Base-by-base conservation (phyloP, 2,329 filamentous ascomycete species). In the Alternaria infectoria region DNA sequence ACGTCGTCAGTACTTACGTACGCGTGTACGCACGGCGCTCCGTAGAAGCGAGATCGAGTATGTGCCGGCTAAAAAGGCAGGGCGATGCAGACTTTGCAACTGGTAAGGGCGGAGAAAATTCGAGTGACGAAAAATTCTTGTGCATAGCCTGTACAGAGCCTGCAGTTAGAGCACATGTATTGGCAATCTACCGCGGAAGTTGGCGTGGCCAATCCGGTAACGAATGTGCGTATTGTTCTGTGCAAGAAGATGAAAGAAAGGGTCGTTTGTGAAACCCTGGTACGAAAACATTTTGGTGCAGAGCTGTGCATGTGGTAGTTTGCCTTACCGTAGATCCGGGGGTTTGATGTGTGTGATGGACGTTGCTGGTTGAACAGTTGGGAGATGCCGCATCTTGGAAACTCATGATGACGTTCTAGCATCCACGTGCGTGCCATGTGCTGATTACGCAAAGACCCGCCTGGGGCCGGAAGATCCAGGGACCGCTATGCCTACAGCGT, bases 361-460 rank as follows among this genome's bases (percentile, higher is more conserved):
- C 30, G 60, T 47, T 28, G 49, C 19, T 52, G 28, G 19, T 52
- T 58, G 45, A 61, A 46, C 26, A 30, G 15, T 32, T 46, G n/a
- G 54, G 44, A 40, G 56, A 43, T 54, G n/a, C 44, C n/a, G 60
- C 49, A 28, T 58, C 23, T 54, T 23, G n/a, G 21, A 46, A 28
- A 49, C 49, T 32, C 56, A 51, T 62, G 50, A 62, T 62, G 30
- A 62, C 52, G 60, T 54, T 59, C 55, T 44, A 45, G 46, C 47
- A 58, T 59, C 60, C 56, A 62, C 50, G 60, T 59, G 60, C 56
- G 56, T 46, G 56, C 56, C 60, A 55, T 59, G 50, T 59, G 60
- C 49, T 49, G 54, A 60, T 55, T 60, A 45, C 54, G 59, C 59
- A 43, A 57, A 54, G 30, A 62, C 56, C 60, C 56, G 60, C 57